phyloP scores from a whole-genome alignment of 225 moss, liverwort and hornwort genomes.

The Ulota crispa region DNA sequence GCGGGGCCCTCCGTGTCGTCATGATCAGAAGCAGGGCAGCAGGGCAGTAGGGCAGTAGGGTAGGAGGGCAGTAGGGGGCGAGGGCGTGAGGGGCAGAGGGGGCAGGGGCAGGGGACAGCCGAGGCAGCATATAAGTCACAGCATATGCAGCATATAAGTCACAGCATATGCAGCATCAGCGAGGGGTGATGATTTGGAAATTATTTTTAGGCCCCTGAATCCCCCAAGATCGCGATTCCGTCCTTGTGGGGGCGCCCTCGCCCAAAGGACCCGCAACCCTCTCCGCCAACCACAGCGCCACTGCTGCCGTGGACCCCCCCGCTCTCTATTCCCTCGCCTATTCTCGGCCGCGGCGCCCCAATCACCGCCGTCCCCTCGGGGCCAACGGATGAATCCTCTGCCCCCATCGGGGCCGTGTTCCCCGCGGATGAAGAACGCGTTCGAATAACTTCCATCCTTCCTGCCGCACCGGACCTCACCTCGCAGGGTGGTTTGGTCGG shows the following conservation, averaged over 20 bases:
- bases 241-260: neutral
- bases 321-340: neutral
- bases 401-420: too few relatives aligned
- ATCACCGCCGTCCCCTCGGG: conserved; percentile 6
- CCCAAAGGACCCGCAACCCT: neutral
- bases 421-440: neutral
- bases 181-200: neutral
- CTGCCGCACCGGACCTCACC: too few relatives aligned
- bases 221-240: conserved; percentile 16
- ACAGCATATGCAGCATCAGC: neutral
- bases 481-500: neutral
- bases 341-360: neutral
- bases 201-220: conserved; percentile 17
- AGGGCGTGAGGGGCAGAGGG: too few relatives aligned
- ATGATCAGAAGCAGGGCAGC: too few relatives aligned
- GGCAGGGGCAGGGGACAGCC: too few relatives aligned
- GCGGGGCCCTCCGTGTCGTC: too few relatives aligned
- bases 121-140: too few relatives aligned
- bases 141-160: neutral
- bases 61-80: too few relatives aligned
- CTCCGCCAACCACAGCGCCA: conserved; percentile 2
- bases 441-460: neutral
- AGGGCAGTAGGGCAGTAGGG: too few relatives aligned
- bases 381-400: neutral
- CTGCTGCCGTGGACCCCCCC: neutral